Conservation (phyloP, 345 rosid species). For the Rhodomyrtus tomentosa region DNA sequence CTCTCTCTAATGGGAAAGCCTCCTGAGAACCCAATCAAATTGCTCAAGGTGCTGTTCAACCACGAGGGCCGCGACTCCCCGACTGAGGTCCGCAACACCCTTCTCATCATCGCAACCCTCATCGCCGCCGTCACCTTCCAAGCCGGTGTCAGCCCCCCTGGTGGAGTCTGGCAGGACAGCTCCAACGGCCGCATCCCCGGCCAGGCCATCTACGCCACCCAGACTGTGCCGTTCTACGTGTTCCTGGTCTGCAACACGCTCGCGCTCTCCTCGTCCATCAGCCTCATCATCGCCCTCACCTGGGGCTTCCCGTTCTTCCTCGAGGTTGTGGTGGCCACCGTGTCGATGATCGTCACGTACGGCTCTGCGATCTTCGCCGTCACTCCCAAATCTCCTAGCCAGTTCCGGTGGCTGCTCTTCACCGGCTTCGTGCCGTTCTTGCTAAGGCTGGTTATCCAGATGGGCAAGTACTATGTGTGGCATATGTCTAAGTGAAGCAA, state of each 20-base stretch:
- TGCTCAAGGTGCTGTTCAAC: background rate
- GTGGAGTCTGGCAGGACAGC: background rate
- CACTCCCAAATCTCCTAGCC: background rate
- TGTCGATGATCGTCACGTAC: background rate
- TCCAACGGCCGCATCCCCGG: background rate
- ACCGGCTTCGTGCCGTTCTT: background rate
- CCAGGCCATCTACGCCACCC: background rate
- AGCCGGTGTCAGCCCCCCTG: background rate
- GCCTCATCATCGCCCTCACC: background rate
- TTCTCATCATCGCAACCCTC: background rate
- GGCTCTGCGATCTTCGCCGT: background rate
- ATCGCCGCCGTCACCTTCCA: background rate
- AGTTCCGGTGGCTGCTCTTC: background rate
- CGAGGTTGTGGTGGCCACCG: background rate
- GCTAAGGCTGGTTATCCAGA: background rate
- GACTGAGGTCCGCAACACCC: background rate
- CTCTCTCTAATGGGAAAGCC: background rate
- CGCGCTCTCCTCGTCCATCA: background rate
- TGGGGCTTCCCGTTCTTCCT: background rate
- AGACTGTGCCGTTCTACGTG: background rate
- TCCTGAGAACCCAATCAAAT: background rate
- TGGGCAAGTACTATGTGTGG: background rate
- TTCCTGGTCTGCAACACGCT: background rate
- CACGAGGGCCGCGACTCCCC: background rate
- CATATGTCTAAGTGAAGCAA: background rate